Evolutionary conservation across 768 basidiomycete species (phyloP).

Genomic region (Xerocomellus intermedius): DNA sequence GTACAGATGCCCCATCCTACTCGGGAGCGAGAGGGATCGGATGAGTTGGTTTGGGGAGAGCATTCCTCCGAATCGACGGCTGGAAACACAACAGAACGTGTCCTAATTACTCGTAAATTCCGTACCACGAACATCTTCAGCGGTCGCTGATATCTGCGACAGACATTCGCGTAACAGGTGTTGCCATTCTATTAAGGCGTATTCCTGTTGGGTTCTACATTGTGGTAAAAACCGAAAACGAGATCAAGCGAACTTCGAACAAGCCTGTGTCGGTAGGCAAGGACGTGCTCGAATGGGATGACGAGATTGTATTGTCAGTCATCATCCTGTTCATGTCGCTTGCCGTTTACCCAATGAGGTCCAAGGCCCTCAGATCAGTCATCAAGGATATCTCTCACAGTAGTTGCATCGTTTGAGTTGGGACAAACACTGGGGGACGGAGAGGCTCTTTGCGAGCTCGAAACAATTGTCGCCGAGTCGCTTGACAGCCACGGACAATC

Average conservation of each 20-base stretch:
- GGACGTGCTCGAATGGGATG: constrained; percentile 1
- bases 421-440: constrained; percentile 2
- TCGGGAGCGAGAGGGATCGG: neutral
- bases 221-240: neutral
- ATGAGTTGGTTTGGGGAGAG: too few relatives aligned
- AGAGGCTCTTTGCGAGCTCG: neutral
- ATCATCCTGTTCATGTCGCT: neutral
- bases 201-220: neutral
- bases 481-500: neutral
- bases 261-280: neutral
- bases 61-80: neutral
- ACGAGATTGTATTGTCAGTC: neutral
- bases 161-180: neutral
- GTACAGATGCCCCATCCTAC: neutral
- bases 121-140: too few relatives aligned
- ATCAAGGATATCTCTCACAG: neutral
- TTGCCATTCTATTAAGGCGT: neutral
- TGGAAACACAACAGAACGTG: neutral
- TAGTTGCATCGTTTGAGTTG: constrained; percentile 7
- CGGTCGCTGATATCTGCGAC: neutral
- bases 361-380: neutral
- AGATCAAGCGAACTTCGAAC: neutral
- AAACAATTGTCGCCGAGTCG: neutral
- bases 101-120: neutral
- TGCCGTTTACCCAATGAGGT: neutral